A percentile compares a stretch with the other conserved stretches of the same genome.
Conservation (phyloP, 176 grass and related monocot genomes). For the Coix lacrymajobi region DNA sequence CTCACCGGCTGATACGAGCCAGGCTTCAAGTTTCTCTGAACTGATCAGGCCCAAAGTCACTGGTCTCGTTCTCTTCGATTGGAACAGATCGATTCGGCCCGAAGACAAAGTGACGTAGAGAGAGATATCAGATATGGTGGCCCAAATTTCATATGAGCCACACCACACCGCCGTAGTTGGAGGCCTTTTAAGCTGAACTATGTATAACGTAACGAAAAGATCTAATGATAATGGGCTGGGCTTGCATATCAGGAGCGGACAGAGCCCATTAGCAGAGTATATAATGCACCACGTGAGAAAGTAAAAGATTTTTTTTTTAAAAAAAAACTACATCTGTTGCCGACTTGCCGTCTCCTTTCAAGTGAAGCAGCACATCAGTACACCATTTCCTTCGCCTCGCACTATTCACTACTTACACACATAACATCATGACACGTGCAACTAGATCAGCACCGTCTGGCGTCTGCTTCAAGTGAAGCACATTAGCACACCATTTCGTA, state of each 20-base stretch:
- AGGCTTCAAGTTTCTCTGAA: no score
- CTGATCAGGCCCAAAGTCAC: no score
- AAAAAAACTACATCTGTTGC: no score
- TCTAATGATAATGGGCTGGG: background rate
- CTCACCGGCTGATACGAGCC: no score
- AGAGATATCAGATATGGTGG: no score
- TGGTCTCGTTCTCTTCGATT: background rate
- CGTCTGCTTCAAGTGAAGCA: background rate
- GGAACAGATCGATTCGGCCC: background rate
- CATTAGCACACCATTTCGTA: background rate
- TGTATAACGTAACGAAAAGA: background rate
- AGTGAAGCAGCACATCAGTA: no score
- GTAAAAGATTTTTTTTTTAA: no score
- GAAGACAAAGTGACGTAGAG: no score
- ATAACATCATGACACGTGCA: background rate
- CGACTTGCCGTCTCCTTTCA: no score
- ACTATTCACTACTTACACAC: no score
- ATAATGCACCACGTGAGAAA: background rate
- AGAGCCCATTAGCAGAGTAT: background rate
- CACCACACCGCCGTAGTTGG: background rate
- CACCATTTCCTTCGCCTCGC: no score
- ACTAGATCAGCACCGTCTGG: background rate
- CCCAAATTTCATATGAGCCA: no score
- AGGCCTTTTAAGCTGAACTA: background rate
- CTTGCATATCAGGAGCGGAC: background rate